Conservation (phyloP, 805 yeast genomes). For the Nakazawaea ernobii region DNA sequence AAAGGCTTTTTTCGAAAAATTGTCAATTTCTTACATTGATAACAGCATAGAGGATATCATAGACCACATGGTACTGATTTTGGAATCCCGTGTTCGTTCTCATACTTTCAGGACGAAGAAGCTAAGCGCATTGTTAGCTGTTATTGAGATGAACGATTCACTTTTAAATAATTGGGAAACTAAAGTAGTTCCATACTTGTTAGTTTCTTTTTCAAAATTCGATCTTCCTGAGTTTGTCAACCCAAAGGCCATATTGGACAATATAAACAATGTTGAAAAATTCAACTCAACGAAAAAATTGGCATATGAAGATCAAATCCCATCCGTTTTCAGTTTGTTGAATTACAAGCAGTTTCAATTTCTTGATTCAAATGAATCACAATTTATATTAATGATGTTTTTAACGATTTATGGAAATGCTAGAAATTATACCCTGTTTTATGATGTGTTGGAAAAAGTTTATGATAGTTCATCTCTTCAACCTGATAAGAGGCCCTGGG, state of each 20-base stretch:
- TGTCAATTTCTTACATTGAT: neutral
- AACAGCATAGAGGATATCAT: constrained; percentile 25
- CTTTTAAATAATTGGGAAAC: constrained; percentile 6
- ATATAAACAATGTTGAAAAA: neutral
- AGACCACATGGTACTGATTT: constrained; percentile 25
- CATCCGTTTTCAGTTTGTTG: constrained; percentile 1
- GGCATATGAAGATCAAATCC: neutral
- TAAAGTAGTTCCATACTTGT: constrained; percentile 1
- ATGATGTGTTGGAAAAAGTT: neutral
- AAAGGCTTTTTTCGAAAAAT: constrained; percentile 22
- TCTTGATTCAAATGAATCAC: neutral
- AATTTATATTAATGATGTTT: constrained; percentile 3
- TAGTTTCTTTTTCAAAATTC: neutral
- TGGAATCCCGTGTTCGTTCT: constrained; percentile 21
- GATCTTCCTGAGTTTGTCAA: neutral
- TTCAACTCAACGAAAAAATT: neutral
- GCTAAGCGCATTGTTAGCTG: neutral
- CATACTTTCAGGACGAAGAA: neutral
- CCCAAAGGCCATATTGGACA: neutral
- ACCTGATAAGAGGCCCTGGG: constrained; percentile 9
- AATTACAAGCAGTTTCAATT: neutral
- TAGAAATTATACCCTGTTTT: neutral
- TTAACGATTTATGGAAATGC: constrained; percentile 11
- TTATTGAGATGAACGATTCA: neutral
- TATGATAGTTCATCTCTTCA: neutral